Evolutionary conservation across 2,329 filamentous ascomycete genomes (phyloP), one percentile per base, ranked within the genome.

Genomic region (Aspergillus pseudoterreus): DNA sequence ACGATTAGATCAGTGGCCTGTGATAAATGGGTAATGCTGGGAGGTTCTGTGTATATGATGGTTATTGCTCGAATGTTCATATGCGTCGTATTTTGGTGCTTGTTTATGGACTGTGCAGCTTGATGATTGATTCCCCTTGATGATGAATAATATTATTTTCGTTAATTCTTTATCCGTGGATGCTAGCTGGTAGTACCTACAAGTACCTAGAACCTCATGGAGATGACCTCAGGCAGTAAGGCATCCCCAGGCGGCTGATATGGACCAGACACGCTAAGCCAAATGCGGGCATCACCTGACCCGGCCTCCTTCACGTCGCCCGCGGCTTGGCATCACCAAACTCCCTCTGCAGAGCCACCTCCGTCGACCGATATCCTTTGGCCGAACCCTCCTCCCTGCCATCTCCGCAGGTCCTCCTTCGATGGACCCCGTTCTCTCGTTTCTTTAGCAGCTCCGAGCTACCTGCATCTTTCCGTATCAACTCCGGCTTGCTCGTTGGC

Each of bases 301-400:
- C 46, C 32, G 30, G 47, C 45, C 45, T 57, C 49, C 52, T 57
- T 61, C 60, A 66, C 59, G 58, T 63, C 57, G 57, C 57, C 61
- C 59, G 58, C 58, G 65, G 62, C 68, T 71, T 71, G 69, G 69
- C 69, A 68, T 71, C 66, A 66, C 66, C 62, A 67, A 66, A 60
- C 65, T 67, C 63, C 61, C 62, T 68, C 63, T 63, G 53, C 55
- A 61, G 59, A 56, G 57, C 61, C 54, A 59, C 55, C 59, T 54
- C 57, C 57, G 52, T 57, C 57, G 22, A 45, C 49, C 55, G 43
- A 45, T 52, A 52, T 44, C 50, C 53, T 53, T 54, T 44, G 54
- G 38, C 52, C 53, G 51, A 58, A 56, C 15, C 45, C 22, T 24
- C 32, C 44, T 17, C 50, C 60, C 49, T 56, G 55, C 55, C 52